Conservation (phyloP, 2,329 filamentous ascomycete genomes). For the Rutstroemia sp. region DNA sequence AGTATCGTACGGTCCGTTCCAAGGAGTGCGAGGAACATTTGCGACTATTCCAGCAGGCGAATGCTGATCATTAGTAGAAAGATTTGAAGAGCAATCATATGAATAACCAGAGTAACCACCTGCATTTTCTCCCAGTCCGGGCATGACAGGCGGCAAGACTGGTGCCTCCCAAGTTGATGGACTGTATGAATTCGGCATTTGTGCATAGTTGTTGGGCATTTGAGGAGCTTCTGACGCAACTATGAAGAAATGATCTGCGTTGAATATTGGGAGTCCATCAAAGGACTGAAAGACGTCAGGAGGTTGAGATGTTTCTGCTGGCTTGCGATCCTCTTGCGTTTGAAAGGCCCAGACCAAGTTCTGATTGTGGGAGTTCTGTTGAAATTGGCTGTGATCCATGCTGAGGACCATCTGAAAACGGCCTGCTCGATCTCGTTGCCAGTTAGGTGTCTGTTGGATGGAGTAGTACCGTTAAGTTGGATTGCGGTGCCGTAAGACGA, state of each 20-base stretch:
- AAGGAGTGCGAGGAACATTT: conserved; percentile 16
- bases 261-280: conserved; percentile 21
- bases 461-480: conserved; percentile 19
- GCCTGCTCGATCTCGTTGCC: conserved; percentile 8
- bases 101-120: conserved; percentile 16
- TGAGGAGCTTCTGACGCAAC: conserved; percentile 11
- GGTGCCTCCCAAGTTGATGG: conserved; percentile 15
- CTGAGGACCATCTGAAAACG: conserved; percentile 18
- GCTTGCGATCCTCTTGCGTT: conserved; percentile 14
- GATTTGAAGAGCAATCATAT: conserved; percentile 17
- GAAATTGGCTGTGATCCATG: conserved; percentile 24
- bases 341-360: conserved; percentile 11
- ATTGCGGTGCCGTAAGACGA: conserved; percentile 25
- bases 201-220: conserved; percentile 11
- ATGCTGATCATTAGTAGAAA: conserved; percentile 11
- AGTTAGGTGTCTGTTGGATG: conserved; percentile 21
- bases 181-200: conserved; percentile 18
- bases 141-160: conserved; percentile 11
- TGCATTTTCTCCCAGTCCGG: conserved; percentile 11
- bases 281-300: conserved; percentile 17
- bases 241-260: conserved; percentile 21
- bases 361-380: conserved; percentile 16
- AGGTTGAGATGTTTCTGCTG: conserved; percentile 14
- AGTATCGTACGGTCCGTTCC: conserved; percentile 12
- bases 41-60: conserved; percentile 9